Evolutionary conservation across 2,329 filamentous ascomycete species (phyloP), one percentile per base, ranked within the genome.

Genomic region (Calonectria pseudoturangicola): DNA sequence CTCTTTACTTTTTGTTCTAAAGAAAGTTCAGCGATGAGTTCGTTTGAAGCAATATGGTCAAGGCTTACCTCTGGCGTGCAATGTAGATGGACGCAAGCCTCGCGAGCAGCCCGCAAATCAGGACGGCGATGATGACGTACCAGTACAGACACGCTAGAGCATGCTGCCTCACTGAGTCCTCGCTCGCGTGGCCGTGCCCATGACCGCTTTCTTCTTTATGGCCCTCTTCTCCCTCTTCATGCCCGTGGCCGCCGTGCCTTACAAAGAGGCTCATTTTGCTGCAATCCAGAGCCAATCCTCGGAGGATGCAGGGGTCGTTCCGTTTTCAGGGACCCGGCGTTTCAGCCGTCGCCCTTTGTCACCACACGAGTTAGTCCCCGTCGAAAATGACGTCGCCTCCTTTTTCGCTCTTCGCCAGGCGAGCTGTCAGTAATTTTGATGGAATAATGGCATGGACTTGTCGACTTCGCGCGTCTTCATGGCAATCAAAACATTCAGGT

Each of bases 121-220:
- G 56, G 18, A 76, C 43, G 0, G 68, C 66, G n/a, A 74, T 73
- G 60, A 80, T 62, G 27, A 67, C 71, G 68, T 80, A 79, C 78
- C 78, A 80, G 65, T 77, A 80, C 33, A 80, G 73, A 8, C 72
- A 74, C 13, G 78, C 78, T 7, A 80, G 33, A 36, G 76, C 77
- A 56, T 80, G 78, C 47, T 80, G 78, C 65, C 78, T 77, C 58
- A 70, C 39, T 8, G 77, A 79, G 58, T 80, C 78, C 36, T 80
- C 78, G 10, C 71, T 78, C 10, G 69, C 63, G 15, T 79, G 77
- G 0, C 77, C 77, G n/a, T 79, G 77, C 0, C 74, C 67, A 30
- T 76, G 73, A 2, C 65, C 70, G 15, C 33, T 62, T 3, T 60
- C 12, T 28, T 72, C 72, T 2, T 73, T 70, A 43, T 77, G 75